Evolutionary conservation across 148 eudicot genomes (phyloP).

Genomic region (Bassia scoparia): DNA sequence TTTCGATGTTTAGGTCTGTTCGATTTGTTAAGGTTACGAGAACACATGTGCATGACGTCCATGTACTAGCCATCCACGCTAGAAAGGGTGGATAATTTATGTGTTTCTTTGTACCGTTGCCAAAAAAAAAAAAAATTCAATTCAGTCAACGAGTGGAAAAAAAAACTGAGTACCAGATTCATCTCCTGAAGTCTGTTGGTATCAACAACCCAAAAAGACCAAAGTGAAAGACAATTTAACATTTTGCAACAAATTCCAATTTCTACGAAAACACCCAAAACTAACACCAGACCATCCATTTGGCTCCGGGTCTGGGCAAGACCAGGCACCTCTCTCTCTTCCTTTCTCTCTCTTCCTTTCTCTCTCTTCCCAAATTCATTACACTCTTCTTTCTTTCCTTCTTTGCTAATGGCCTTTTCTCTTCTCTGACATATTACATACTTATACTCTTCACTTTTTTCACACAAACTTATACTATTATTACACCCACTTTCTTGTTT

Average conservation of each 20-base stretch:
- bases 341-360: neutral
- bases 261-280: neutral
- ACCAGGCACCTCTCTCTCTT: no score
- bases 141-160: neutral
- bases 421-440: neutral
- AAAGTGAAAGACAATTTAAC: neutral
- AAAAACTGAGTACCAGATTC: slow-evolving; percentile 7
- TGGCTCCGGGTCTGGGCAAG: slow-evolving; percentile 11
- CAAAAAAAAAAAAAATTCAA: no score
- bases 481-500: slow-evolving; percentile 10
- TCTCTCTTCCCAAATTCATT: neutral
- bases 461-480: slow-evolving; percentile 3
- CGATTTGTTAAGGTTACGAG: no score
- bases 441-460: neutral
- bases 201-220: neutral
- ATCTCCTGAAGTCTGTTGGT: neutral
- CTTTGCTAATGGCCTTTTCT: neutral
- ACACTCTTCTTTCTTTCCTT: neutral
- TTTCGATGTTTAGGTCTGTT: no score
- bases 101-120: no score
- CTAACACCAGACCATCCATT: neutral
- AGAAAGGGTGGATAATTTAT: no score
- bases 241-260: slow-evolving; percentile 11
- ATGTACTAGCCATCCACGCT: no score
- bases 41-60: no score